These are phyloP conservation scores for Catunica adiposa DNA, from an alignment of 2,329 filamentous ascomycete genomes.

Conservation along the genomic window DNA sequence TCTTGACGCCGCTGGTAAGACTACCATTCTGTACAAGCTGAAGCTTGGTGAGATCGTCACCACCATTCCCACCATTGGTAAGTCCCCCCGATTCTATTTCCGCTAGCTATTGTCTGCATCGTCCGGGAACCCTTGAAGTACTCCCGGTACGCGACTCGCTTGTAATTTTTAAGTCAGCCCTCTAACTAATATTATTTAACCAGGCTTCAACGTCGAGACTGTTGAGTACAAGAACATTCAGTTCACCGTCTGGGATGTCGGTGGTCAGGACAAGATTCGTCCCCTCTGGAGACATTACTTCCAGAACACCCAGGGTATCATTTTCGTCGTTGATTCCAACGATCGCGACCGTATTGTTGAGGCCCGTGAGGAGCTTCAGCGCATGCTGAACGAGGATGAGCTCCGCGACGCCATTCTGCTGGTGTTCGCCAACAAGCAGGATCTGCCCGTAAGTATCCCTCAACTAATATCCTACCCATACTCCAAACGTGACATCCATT, in stretches of 20 bases:
- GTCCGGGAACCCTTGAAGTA: neutral
- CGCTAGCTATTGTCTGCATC: neutral
- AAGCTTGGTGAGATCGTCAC: constrained; percentile 99
- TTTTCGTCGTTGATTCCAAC: constrained; percentile 99
- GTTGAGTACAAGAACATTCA: constrained; percentile 99
- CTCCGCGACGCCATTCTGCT: constrained; percentile 91
- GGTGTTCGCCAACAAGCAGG: constrained; percentile 99
- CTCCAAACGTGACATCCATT: neutral
- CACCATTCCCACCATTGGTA: constrained; percentile 96
- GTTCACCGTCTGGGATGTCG: constrained; percentile 99
- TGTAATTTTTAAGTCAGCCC: neutral
- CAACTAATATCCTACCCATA: neutral
- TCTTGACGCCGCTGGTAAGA: constrained; percentile 98
- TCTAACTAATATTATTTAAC: neutral
- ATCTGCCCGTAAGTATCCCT: constrained; percentile 70
- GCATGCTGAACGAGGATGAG: constrained; percentile 98
- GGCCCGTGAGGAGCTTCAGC: constrained; percentile 87
- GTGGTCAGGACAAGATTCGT: constrained; percentile 99
- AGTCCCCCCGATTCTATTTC: constrained; percentile 19
- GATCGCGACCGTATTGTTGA: constrained; percentile 97
- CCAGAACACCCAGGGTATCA: constrained; percentile 98
- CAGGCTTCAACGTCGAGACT: constrained; percentile 98
- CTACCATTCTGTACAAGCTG: constrained; percentile 98
- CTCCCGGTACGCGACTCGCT: neutral
- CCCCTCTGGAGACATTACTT: constrained; percentile 99